Evolutionary conservation across 2,329 filamentous ascomycete genomes (phyloP), one percentile per base, ranked within the genome.

Genomic region (Graphium sp.): DNA sequence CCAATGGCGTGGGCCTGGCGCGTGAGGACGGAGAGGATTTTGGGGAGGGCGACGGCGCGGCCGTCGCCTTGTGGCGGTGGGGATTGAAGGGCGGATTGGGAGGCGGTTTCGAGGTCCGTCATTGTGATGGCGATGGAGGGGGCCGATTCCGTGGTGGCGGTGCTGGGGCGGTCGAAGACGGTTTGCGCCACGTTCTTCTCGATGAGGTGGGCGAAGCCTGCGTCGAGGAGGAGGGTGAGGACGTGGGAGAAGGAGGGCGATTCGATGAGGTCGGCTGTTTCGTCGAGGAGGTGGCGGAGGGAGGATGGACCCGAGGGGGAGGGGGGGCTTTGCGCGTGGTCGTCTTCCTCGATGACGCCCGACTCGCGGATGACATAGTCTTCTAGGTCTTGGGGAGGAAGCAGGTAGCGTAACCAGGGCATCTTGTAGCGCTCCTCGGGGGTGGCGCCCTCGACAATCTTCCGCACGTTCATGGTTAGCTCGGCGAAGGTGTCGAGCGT

Each of bases 191-290:
- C 68, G 50, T 89, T 89, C 42, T 70, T 65, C 44, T 94, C 80
- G 16, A 93, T 66, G 11, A 98, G 66, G 15, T 77, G 69, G 3
- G 79, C 79, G 55, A 94, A 98, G 31, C 76, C 79, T 25, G 83
- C 68, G 48, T 95, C 85, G 34, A 95, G 77, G 32, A 94, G 66
- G 33, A 81, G 72, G 3, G 78, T 82, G 24, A 94, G 65, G 20
- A 98, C 84, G 43, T 84, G 77, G 1, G 75, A 69, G 52, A 95
- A 95, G 20, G 81, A 70, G 0, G 89, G 89, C 2, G 89, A 94
- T 46, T 98, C 89, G 45, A 95, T 76, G 15, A 98, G 67, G 47
- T 98, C 89, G 22, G 87, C 81, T 2, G 89, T 95, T 58, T 98
- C 89, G 47, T 98, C 87, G 2, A 98, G 68, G 13, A 98, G 67